Evolutionary conservation across 768 basidiomycete species (phyloP), one percentile per base, ranked within the genome.

Genomic region (Mrakia blollopis): DNA sequence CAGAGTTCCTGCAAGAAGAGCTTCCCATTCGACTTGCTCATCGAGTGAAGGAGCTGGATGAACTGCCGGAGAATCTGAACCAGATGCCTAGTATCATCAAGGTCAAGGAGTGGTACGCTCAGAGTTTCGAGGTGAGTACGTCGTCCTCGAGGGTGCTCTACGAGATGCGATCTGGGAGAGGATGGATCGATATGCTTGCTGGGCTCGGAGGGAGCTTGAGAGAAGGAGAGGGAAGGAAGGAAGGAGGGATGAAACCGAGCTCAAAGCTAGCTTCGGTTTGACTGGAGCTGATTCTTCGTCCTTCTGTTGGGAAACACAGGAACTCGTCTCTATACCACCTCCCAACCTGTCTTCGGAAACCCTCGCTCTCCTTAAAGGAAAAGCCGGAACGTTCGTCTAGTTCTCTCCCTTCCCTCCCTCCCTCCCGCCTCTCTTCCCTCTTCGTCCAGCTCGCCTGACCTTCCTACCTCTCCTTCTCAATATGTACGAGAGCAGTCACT

Each of bases 41-140:
- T 83, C 89, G 97, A 39, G 95, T 96, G 30, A 94, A 94, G 83
- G 97, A 99, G 84, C 88, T 99, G 39, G 94, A 98, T 80, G 89
- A 92, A 80, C 87, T 99, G 5, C 97, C 97, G 0, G 92, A 98
- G 84, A 91, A 92, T 74, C 87, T 99, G 71, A 90, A 90, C 80
- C 88, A 88, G 65, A 97, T 97, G 96, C 89, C 91, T 0, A 92
- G 91, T 54, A 98, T 99, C 79, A 89, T 89, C 76, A 94, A 92
- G 82, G 85, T 99, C 78, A 95, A 94, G 86, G 91, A 96, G 81
- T 99, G 97, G 97, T 99, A 99, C 83, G 96, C 96, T 0, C 93
- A 98, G 86, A 93, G 92, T 23, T 98, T 99, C 83, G 92, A 98
- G 88, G 96, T 95, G 73, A 72, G 89, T 85, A 44, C 18, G 16